Base-by-base conservation (phyloP, 345 rosid species). In the Eucalyptus dawsonii region DNA sequence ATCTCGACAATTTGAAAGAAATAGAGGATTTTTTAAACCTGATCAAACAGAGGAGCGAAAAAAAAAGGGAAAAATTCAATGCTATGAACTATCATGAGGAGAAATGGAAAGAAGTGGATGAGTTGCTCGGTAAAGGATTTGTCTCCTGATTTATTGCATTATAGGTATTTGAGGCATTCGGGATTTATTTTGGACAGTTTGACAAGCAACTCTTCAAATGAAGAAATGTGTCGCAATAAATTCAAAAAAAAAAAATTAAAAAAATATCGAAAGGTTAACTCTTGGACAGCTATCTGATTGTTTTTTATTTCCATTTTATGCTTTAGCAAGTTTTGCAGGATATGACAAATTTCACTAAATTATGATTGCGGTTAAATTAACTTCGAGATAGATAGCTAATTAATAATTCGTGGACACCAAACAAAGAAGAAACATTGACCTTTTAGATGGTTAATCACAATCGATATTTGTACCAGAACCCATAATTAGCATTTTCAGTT, bases 191-290 rank as follows among this genome's bases (percentile, higher is more conserved):
- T 29, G 16, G 34, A 62, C 7, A 29, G 34, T 29, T 29, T 62
- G 37, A 62, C 72, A 7, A 29, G 72, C 4, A 62, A 45, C 47
- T 45, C 47, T 45, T 45, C 47, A 45, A n/a, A 14, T 14, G 76
- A n/a, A 3, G 19, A n/a, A n/a, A 65, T n/a, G 10, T n/a, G 21
- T n/a, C 76, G 2, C 25, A 53, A 53, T 21, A 53, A 53, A 21
- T 53, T 53, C 2, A n/a, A n/a, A 19, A 53, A 53, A 53, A 19
- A 7, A 2, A n/a, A 14, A 6, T 62, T 1, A 0, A 6, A 62
- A 13, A 65, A 65, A 9, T 6, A 60, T 5, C 4, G 31, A n/a
- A 65, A 65, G 76, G 37, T 65, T n/a, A n/a, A 65, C 76, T 65
- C 76, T n/a, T 65, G 37, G 37, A 65, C 31, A 65, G 10, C 72